These are phyloP conservation scores for Botrytis tulipae DNA, from an alignment of 2,329 filamentous ascomycete species.

Conservation along the genomic window DNA sequence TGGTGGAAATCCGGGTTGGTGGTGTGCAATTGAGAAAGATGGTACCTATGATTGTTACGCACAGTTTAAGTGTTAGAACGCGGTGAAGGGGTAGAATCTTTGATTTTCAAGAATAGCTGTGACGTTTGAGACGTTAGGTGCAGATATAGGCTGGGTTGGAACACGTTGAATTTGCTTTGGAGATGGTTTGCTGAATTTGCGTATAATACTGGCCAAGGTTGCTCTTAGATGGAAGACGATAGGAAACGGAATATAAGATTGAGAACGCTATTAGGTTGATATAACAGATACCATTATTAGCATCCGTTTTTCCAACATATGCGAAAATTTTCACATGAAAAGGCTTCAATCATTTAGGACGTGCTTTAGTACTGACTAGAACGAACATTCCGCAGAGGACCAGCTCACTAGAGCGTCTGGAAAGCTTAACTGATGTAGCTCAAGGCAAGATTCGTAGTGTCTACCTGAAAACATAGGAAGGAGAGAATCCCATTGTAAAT, in stretches of 20 bases:
- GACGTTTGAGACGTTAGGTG: neutral
- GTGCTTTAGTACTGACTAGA: neutral
- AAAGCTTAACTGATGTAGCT: neutral
- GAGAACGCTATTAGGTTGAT: neutral
- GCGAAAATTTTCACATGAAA: neutral
- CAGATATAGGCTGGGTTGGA: neutral
- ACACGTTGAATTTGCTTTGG: neutral
- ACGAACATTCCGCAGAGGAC: neutral
- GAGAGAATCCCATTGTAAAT: neutral
- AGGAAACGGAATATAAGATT: neutral
- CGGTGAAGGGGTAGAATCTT: neutral
- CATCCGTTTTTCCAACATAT: neutral
- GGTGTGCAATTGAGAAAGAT: slow-evolving; percentile 18
- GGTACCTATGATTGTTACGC: slow-evolving; percentile 19
- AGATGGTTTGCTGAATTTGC: neutral
- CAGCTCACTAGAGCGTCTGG: neutral
- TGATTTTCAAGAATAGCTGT: neutral
- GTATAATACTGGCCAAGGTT: neutral
- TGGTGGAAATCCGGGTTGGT: slow-evolving; percentile 20
- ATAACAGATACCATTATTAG: neutral
- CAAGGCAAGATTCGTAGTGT: neutral
- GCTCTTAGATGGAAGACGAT: neutral
- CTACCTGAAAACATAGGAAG: neutral
- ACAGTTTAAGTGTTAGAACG: slow-evolving; percentile 13
- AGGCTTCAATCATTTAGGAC: neutral